Conservation (phyloP, 2,329 filamentous ascomycete species). For the Cucurbitaria berberidis region DNA sequence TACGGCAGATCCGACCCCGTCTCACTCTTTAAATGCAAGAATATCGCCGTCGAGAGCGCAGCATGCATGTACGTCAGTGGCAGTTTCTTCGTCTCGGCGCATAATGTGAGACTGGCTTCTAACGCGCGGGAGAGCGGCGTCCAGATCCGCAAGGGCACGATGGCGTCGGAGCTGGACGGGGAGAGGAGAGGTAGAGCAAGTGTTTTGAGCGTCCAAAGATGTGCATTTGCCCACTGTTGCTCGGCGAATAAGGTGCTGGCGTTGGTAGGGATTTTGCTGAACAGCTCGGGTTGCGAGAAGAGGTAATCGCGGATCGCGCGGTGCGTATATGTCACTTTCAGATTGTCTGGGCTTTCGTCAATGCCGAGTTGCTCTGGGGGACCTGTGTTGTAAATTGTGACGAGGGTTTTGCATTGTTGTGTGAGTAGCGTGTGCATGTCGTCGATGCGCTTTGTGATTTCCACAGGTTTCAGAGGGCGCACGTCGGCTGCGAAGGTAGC, state of each 20-base stretch:
- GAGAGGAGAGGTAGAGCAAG: conserved; percentile 6
- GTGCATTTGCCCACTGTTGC: conserved; percentile 32
- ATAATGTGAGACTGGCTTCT: conserved; percentile 24
- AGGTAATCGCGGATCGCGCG: conserved; percentile 33
- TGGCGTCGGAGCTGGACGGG: not conserved
- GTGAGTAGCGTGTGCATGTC: conserved; percentile 25
- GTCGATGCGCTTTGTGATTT: conserved; percentile 23
- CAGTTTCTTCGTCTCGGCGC: conserved; percentile 19
- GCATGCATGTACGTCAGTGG: conserved; percentile 32
- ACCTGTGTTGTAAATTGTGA: conserved; percentile 29
- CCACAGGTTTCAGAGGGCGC: conserved; percentile 23
- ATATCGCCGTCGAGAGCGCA: conserved; percentile 20
- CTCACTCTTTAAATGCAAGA: conserved; percentile 14
- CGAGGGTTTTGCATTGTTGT: conserved; percentile 27
- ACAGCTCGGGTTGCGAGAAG: conserved; percentile 13
- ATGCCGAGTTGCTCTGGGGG: conserved; percentile 4
- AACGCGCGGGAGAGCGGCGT: conserved; percentile 24
- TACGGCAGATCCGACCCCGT: conserved; percentile 12
- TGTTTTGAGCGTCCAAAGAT: conserved; percentile 32
- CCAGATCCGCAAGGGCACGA: conserved; percentile 22
- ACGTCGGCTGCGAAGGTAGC: conserved; percentile 24
- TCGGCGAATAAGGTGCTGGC: conserved; percentile 19
- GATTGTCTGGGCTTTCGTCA: conserved; percentile 12
- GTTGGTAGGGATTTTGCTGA: conserved; percentile 8
- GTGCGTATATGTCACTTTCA: conserved; percentile 36